These are phyloP conservation scores for Auricularia cornea DNA, from an alignment of 768 basidiomycete genomes.

Conservation along the genomic window DNA sequence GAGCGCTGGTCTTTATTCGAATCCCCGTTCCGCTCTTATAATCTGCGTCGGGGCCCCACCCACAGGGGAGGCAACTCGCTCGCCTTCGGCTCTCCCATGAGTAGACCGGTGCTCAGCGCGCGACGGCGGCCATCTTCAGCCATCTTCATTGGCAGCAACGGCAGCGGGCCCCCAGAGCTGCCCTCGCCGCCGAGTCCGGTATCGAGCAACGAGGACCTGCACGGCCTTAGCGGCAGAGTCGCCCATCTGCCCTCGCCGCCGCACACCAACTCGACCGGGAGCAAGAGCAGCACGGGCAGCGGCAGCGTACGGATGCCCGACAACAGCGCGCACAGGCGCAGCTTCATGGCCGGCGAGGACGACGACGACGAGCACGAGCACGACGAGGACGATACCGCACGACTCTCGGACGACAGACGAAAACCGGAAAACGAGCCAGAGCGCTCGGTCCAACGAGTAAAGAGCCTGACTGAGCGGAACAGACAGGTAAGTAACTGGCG, in stretches of 20 bases:
- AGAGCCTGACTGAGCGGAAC: constrained; percentile 63
- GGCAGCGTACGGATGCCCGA: constrained; percentile 16
- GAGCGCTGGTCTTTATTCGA: not conserved
- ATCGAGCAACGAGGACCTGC: constrained; percentile 60
- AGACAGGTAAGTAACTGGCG: constrained; percentile 46
- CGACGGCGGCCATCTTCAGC: constrained; percentile 53
- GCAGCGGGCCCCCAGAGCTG: not conserved
- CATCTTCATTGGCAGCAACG: constrained; percentile 16
- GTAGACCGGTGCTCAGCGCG: constrained; percentile 16
- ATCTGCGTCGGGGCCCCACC: not conserved
- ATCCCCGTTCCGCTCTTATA: not conserved
- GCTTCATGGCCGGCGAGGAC: constrained; percentile 30
- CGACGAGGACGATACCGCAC: constrained; percentile 59
- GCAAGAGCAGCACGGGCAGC: constrained; percentile 64
- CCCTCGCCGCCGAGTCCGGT: constrained; percentile 53
- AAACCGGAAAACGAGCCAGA: constrained; percentile 42
- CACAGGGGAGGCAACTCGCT: too few species aligned
- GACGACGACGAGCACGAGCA: constrained; percentile 42
- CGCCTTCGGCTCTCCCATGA: not conserved
- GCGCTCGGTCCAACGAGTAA: constrained; percentile 56
- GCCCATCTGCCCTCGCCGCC: constrained; percentile 76
- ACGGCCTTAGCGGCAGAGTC: constrained; percentile 33
- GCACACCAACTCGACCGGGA: constrained; percentile 78
- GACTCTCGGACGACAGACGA: constrained; percentile 25
- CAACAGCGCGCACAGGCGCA: constrained; percentile 28